phyloP scores from a whole-genome alignment of 352 stramenopile species.

The Pythium biforme region DNA sequence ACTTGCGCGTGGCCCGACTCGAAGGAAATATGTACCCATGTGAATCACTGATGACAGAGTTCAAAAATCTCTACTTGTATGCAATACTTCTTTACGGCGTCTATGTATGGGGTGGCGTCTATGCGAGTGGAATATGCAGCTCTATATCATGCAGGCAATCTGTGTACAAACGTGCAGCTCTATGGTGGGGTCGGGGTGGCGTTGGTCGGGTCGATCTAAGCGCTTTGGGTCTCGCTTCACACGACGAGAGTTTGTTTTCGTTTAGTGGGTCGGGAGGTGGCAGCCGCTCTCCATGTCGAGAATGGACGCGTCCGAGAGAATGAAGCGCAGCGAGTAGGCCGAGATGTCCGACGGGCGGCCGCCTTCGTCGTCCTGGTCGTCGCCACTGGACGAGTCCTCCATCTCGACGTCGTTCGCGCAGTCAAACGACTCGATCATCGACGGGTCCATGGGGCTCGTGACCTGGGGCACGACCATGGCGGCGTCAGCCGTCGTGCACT shows the following conservation, averaged over 20 bases:
- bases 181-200: slow-evolving; percentile 11
- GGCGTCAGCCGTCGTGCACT: slow-evolving; percentile 55
- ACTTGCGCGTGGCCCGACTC: too few relatives aligned
- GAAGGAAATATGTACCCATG: not conserved
- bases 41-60: too few relatives aligned
- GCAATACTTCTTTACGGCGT: slow-evolving; percentile 13
- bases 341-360: slow-evolving; percentile 44
- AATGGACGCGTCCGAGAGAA: slow-evolving; percentile 71
- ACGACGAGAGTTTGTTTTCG: not conserved
- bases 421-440: slow-evolving; percentile 39
- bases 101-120: too few relatives aligned
- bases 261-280: slow-evolving; percentile 26
- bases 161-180: slow-evolving; percentile 26
- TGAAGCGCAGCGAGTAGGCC: slow-evolving; percentile 80
- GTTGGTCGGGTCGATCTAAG: not conserved
- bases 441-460: slow-evolving; percentile 47
- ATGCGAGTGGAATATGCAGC: slow-evolving; percentile 17
- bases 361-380: slow-evolving; percentile 43
- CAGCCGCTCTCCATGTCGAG: slow-evolving; percentile 45
- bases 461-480: slow-evolving; percentile 46
- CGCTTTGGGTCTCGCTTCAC: not conserved
- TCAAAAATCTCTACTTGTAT: not conserved
- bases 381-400: slow-evolving; percentile 40
- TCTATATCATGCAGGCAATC: slow-evolving; percentile 25
- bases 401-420: slow-evolving; percentile 45